These are phyloP conservation scores for Keithomyces neogunnii DNA, from an alignment of 2,329 filamentous ascomycete genomes.

Conservation along the genomic window DNA sequence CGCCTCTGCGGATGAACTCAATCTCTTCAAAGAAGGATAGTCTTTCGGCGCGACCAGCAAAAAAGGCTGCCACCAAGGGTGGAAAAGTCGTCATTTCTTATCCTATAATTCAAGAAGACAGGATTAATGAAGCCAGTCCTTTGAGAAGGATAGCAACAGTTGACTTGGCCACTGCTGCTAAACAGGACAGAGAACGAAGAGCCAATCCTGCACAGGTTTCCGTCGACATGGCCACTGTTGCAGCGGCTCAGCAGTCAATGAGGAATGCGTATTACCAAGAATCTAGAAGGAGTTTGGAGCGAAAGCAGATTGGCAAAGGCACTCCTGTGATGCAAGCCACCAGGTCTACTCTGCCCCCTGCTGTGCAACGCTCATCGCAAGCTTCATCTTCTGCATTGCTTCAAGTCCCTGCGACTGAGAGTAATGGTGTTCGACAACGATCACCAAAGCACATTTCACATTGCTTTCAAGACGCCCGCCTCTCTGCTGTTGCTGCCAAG, in stretches of 20 bases:
- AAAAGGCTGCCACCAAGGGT: conserved; percentile 18
- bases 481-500: neutral
- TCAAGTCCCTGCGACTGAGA: conserved; percentile 31
- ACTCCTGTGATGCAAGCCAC: neutral
- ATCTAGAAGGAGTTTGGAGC: conserved; percentile 21
- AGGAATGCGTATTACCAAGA: neutral
- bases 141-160: conserved; percentile 38
- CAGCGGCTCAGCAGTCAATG: neutral
- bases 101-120: conserved; percentile 32
- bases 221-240: conserved; percentile 12
- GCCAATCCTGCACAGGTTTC: conserved; percentile 18
- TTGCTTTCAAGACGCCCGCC: neutral
- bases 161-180: conserved; percentile 39
- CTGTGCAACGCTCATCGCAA: conserved; percentile 2
- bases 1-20: conserved; percentile 26
- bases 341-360: conserved; percentile 3
- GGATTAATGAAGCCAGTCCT: conserved; percentile 25
- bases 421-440: conserved; percentile 35
- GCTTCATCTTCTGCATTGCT: conserved; percentile 22
- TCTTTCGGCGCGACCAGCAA: conserved; percentile 12
- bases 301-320: conserved; percentile 25
- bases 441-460: conserved; percentile 34
- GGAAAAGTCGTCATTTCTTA: conserved; percentile 40
- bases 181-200: conserved; percentile 36
- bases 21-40: conserved; percentile 12